These are phyloP conservation scores for Antitrichia curtipendula DNA, from an alignment of 225 moss, liverwort and hornwort species.

Conservation along the genomic window DNA sequence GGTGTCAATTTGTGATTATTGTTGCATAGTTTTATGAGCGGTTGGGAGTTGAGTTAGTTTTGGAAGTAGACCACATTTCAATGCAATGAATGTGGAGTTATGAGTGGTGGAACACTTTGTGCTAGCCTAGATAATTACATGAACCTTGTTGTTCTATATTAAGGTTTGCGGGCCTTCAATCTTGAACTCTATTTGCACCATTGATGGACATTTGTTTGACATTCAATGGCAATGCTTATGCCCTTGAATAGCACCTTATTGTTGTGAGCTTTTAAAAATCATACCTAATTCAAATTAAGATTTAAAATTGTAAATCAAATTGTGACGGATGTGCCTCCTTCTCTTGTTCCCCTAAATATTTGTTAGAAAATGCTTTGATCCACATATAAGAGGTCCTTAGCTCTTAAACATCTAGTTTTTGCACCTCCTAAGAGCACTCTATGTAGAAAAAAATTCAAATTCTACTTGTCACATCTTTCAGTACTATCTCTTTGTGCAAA, in stretches of 20 bases:
- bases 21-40: neutral
- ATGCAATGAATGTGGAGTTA: neutral
- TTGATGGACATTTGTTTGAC: neutral
- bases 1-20: neutral
- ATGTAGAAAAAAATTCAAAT: neutral
- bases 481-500: too few species aligned
- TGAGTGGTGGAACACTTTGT: neutral
- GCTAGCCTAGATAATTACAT: neutral
- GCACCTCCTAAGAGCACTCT: neutral
- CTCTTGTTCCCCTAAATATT: neutral
- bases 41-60: neutral
- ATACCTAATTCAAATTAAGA: neutral
- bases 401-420: rapidly evolving
- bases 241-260: neutral
- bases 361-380: neutral
- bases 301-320: neutral
- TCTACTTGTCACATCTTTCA: neutral
- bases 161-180: neutral
- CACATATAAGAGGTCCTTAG: neutral
- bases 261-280: neutral
- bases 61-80: neutral
- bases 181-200: neutral
- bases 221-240: neutral
- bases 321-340: neutral
- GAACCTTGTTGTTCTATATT: neutral